These are phyloP conservation scores for Agaricus sinodeliciosus DNA, from an alignment of 768 basidiomycete species.

Conservation along the genomic window DNA sequence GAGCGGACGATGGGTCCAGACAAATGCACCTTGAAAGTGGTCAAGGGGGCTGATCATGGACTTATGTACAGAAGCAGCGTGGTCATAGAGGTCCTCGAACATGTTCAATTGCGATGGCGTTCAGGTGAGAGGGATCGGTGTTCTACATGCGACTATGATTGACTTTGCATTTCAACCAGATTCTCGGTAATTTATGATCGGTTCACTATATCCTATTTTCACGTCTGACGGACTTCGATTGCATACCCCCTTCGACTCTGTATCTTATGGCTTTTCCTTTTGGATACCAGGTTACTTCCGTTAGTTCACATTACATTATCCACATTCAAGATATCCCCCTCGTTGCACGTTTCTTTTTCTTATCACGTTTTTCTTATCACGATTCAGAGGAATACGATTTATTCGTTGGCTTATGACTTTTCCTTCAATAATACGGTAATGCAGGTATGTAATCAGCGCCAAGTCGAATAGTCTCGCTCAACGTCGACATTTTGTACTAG, in stretches of 20 bases:
- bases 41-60: constrained; percentile 85
- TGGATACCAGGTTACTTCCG: constrained; percentile 4
- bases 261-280: neutral
- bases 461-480: neutral
- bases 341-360: constrained; percentile 7
- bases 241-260: neutral
- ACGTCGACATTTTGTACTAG: constrained; percentile 5
- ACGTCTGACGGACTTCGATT: neutral
- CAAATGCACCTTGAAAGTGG: constrained; percentile 71
- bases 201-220: neutral
- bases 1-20: constrained; percentile 75
- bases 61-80: constrained; percentile 90
- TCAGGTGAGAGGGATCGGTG: constrained; percentile 14
- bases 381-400: constrained; percentile 14
- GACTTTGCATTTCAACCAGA: neutral
- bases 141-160: neutral
- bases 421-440: constrained; percentile 5
- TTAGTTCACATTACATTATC: neutral
- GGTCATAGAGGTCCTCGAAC: constrained; percentile 80
- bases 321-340: constrained; percentile 8
- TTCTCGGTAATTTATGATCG: neutral
- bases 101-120: constrained; percentile 52
- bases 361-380: constrained; percentile 7
- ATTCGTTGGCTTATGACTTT: constrained; percentile 3
- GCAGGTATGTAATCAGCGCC: constrained; percentile 4